Evolutionary conservation across 345 rosid species (phyloP).

Genomic region (Dovyalis caffra): DNA sequence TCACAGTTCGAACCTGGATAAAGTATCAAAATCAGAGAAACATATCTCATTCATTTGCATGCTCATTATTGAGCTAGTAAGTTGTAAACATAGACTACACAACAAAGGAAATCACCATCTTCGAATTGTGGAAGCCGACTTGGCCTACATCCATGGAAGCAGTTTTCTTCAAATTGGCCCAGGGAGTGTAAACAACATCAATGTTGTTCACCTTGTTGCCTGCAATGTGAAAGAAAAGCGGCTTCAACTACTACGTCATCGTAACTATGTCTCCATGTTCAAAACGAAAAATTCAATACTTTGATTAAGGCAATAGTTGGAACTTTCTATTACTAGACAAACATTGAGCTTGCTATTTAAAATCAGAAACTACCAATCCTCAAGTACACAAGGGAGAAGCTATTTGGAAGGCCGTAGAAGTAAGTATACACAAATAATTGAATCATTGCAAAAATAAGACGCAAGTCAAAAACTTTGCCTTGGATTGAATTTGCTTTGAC

Average conservation of each 20-base stretch:
- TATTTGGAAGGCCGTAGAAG: not conserved
- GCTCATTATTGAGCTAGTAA: not conserved
- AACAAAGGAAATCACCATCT: constrained; percentile 52
- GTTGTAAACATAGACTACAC: not conserved
- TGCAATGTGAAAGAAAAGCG: constrained; percentile 20
- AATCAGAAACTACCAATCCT: not conserved
- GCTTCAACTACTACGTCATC: not conserved
- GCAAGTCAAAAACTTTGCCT: constrained; percentile 42
- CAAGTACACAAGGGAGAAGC: not conserved
- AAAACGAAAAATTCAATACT: not conserved
- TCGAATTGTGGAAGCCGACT: constrained; percentile 89
- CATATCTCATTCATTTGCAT: not conserved
- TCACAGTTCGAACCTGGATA: constrained; percentile 75
- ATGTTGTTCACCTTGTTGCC: constrained; percentile 94
- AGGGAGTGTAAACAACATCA: constrained; percentile 95
- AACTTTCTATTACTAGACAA: not conserved
- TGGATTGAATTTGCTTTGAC: constrained; percentile 98
- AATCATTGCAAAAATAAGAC: not conserved
- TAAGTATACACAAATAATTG: not conserved
- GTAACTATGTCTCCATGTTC: not conserved
- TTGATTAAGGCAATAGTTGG: not conserved
- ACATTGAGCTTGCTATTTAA: not conserved
- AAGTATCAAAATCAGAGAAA: constrained; percentile 21
- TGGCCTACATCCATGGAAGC: constrained; percentile 99
- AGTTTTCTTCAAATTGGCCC: constrained; percentile 94